These are phyloP conservation scores for Trichopus zeylanicus DNA, from an alignment of 116 monocot species.

Conservation along the genomic window DNA sequence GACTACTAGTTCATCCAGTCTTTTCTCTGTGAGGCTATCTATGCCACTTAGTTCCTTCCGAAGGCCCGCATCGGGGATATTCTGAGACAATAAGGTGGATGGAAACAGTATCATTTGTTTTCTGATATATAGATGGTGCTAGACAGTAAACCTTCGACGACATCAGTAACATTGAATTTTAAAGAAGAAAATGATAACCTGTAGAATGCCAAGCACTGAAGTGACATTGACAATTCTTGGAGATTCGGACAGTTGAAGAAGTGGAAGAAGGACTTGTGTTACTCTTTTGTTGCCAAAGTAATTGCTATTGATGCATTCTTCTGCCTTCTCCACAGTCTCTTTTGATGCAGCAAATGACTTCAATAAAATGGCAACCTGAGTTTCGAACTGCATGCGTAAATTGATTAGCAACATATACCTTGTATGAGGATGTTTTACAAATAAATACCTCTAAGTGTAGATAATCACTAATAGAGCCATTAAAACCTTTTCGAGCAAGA, in stretches of 20 bases:
- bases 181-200: neutral
- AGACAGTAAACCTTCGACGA: neutral
- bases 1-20: neutral
- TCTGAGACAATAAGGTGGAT: neutral
- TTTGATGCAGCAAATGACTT: neutral
- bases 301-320: conserved; percentile 17
- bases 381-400: no score
- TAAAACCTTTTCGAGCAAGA: no score
- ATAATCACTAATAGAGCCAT: no score
- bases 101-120: no score
- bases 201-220: conserved; percentile 7
- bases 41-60: neutral
- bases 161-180: no score
- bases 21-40: neutral
- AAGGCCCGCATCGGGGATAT: neutral
- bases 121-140: no score
- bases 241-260: conserved; percentile 15
- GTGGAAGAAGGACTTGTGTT: conserved; percentile 11
- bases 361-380: neutral
- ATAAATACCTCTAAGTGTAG: no score
- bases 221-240: conserved; percentile 26
- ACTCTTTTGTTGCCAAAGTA: conserved; percentile 13
- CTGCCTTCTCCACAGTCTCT: conserved; percentile 11
- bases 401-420: no score
- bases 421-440: no score